phyloP scores from a whole-genome alignment of 2,329 filamentous ascomycete genomes.

The Diaporthe nobilis region DNA sequence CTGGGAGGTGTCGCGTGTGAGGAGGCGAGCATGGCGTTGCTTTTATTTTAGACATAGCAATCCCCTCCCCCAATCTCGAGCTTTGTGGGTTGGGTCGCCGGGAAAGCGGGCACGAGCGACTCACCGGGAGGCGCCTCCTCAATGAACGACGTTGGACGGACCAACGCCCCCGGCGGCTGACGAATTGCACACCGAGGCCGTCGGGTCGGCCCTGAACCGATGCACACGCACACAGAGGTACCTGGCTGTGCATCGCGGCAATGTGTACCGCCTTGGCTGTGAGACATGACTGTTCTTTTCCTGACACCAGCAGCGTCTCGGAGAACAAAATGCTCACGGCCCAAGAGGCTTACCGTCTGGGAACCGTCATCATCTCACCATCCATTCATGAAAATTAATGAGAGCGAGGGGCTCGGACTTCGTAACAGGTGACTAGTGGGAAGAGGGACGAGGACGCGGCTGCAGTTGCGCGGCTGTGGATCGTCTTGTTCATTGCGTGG shows the following conservation, averaged over 20 bases:
- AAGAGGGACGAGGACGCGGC: constrained; percentile 16
- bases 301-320: constrained; percentile 1
- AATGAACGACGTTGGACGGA: background rate
- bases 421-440: background rate
- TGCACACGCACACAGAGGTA: too few relatives aligned
- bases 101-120: background rate
- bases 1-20: constrained; percentile 12
- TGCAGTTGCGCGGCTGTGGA: constrained; percentile 34
- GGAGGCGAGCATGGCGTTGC: background rate
- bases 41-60: background rate
- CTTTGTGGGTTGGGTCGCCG: background rate
- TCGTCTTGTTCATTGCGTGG: background rate
- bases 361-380: constrained; percentile 6
- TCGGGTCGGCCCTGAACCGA: background rate
- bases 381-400: background rate
- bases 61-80: background rate
- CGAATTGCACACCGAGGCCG: constrained; percentile 17
- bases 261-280: background rate
- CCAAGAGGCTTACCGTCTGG: background rate
- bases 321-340: background rate
- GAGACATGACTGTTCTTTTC: background rate
- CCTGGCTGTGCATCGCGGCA: background rate
- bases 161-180: constrained; percentile 4
- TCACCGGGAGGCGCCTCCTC: constrained; percentile 5
- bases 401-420: background rate